Percentiles rank a stretch among this genome's conserved stretches.
Conservation (phyloP, 2,329 filamentous ascomycete species). For the Diaporthe nobilis region DNA sequence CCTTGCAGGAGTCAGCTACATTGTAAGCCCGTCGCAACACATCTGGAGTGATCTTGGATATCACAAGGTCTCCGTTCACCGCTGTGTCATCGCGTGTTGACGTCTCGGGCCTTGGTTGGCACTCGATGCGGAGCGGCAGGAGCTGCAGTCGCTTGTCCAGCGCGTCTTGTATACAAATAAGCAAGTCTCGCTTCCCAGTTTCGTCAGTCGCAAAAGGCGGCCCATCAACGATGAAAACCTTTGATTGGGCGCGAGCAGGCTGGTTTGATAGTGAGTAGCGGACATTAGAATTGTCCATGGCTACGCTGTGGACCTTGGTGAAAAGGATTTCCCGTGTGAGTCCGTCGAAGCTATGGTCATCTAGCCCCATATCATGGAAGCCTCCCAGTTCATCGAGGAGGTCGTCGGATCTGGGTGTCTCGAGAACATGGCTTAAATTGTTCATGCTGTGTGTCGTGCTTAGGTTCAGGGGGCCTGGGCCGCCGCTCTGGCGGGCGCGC, state of each 20-base stretch:
- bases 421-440: constrained; percentile 73
- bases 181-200: constrained; percentile 66
- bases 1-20: constrained; percentile 80
- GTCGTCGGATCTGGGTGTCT: constrained; percentile 65
- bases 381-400: constrained; percentile 80
- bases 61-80: constrained; percentile 45
- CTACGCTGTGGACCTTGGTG: constrained; percentile 77
- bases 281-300: constrained; percentile 72
- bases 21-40: constrained; percentile 73
- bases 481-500: constrained; percentile 73
- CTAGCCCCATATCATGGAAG: constrained; percentile 79
- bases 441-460: constrained; percentile 55
- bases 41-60: constrained; percentile 59
- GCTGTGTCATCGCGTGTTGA: constrained; percentile 45
- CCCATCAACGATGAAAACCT: constrained; percentile 77
- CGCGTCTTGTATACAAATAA: constrained; percentile 79
- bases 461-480: constrained; percentile 40
- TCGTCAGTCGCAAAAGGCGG: constrained; percentile 69
- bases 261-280: constrained; percentile 70
- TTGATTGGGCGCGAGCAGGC: constrained; percentile 68
- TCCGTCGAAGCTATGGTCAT: constrained; percentile 80
- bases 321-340: constrained; percentile 81
- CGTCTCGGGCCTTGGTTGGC: constrained; percentile 52
- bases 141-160: constrained; percentile 78
- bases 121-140: constrained; percentile 72